Evolutionary conservation across 2,329 filamentous ascomycete species (phyloP).

Genomic region (Phialocephala subalpina): DNA sequence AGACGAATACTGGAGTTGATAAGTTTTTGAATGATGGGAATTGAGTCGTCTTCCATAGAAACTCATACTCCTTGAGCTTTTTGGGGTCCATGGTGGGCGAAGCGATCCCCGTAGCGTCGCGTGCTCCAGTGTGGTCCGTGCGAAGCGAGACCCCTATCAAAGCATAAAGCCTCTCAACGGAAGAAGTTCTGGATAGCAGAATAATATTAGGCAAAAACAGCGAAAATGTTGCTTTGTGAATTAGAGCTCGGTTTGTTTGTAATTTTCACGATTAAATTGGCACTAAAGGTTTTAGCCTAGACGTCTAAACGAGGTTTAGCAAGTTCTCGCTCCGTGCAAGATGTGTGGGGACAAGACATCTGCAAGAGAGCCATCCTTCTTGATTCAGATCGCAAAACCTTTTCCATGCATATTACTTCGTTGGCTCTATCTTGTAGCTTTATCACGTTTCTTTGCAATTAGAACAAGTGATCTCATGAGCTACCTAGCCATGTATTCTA

Average conservation of each 20-base stretch:
- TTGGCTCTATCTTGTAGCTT: background rate
- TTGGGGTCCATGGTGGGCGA: background rate
- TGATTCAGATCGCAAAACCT: background rate
- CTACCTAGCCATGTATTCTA: background rate
- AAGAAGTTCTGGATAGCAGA: background rate
- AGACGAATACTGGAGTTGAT: background rate
- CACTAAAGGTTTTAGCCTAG: background rate
- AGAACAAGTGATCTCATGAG: background rate
- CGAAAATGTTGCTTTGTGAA: background rate
- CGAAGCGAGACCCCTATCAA: slow-evolving; percentile 1
- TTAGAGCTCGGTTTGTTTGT: background rate
- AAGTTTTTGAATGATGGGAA: background rate
- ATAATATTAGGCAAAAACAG: background rate
- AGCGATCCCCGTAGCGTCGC: background rate
- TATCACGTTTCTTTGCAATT: background rate
- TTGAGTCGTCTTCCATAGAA: background rate
- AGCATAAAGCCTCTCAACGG: background rate
- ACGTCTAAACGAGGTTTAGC: background rate
- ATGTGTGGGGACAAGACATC: background rate
- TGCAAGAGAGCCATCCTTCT: background rate
- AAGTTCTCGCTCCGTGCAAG: background rate
- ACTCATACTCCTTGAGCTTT: background rate
- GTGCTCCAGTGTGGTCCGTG: background rate
- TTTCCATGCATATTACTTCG: background rate
- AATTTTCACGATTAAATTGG: background rate